phyloP scores from a whole-genome alignment of 345 rosid species.

The Hirschfeldia incana region DNA sequence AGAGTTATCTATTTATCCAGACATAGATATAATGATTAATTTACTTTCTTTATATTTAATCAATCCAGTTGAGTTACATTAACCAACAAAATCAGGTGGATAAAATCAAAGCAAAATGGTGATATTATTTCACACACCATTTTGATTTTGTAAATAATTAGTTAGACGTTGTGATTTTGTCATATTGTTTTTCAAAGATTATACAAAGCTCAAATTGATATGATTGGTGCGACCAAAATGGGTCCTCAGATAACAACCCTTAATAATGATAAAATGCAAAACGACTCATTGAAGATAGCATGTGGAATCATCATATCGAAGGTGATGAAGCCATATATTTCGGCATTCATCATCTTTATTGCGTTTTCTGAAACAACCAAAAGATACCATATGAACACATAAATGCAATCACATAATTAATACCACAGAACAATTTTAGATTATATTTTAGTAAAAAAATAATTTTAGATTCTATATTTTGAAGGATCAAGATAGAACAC shows the following conservation, averaged over 20 bases:
- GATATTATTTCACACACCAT: conserved; percentile 15
- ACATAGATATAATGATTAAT: conserved; percentile 3
- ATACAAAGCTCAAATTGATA: conserved; percentile 25
- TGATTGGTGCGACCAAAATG: conserved; percentile 34
- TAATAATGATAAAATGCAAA: conserved; percentile 33
- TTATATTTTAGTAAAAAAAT: neutral
- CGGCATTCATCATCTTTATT: conserved; percentile 27
- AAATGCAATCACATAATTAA: conserved; percentile 33
- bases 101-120: neutral
- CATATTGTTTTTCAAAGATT: conserved; percentile 25
- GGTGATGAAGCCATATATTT: conserved; percentile 32
- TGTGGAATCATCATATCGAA: conserved; percentile 23
- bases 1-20: neutral
- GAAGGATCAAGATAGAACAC: conserved; percentile 9
- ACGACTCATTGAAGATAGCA: conserved; percentile 20
- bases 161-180: conserved; percentile 18
- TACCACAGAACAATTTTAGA: conserved; percentile 13
- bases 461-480: conserved; percentile 5
- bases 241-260: conserved; percentile 33
- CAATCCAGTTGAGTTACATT: conserved; percentile 3
- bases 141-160: neutral
- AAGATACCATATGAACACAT: conserved; percentile 37
- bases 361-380: conserved; percentile 32
- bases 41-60: neutral
- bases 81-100: conserved; percentile 21